These are phyloP conservation scores for Coemansia sp. DNA, from an alignment of 371 early-diverging fungal species.

Conservation along the genomic window DNA sequence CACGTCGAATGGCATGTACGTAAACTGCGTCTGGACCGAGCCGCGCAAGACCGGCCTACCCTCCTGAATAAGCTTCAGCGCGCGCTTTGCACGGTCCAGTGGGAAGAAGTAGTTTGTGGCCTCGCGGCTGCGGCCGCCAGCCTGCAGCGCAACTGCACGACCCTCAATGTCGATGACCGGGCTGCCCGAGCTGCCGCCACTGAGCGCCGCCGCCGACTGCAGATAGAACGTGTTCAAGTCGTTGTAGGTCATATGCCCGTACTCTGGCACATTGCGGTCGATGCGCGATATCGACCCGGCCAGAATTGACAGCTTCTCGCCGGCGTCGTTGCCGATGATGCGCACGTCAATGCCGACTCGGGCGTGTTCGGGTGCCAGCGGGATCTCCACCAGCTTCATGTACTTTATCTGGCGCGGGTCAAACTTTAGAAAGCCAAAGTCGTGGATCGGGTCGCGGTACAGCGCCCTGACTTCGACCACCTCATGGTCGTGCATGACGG, in stretches of 20 bases:
- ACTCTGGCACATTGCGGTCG: conserved; percentile 72
- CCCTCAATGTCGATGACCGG: conserved; percentile 91
- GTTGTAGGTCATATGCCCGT: conserved; percentile 64
- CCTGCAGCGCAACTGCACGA: conserved; percentile 86
- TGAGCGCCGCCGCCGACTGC: conserved; percentile 66
- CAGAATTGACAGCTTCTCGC: conserved; percentile 88
- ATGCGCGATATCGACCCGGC: conserved; percentile 86
- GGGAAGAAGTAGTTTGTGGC: conserved; percentile 93
- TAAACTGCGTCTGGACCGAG: conserved; percentile 79
- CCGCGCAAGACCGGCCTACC: conserved; percentile 76
- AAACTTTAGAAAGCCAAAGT: conserved; percentile 86
- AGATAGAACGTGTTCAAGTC: conserved; percentile 75
- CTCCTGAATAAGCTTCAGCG: conserved; percentile 66
- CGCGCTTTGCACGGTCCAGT: conserved; percentile 78
- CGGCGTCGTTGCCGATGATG: conserved; percentile 93
- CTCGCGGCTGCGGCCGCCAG: conserved; percentile 75
- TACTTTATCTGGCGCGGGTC: conserved; percentile 78
- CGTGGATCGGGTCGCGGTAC: conserved; percentile 89
- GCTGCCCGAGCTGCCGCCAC: conserved; percentile 80
- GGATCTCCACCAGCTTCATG: conserved; percentile 77
- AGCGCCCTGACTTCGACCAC: conserved; percentile 81
- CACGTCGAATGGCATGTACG: conserved; percentile 61
- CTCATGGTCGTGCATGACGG: conserved; percentile 87
- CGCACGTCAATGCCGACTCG: conserved; percentile 89
- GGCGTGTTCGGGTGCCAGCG: conserved; percentile 77